Conservation (phyloP, 1,139 yeast genomes). For the Pichia sp. region DNA sequence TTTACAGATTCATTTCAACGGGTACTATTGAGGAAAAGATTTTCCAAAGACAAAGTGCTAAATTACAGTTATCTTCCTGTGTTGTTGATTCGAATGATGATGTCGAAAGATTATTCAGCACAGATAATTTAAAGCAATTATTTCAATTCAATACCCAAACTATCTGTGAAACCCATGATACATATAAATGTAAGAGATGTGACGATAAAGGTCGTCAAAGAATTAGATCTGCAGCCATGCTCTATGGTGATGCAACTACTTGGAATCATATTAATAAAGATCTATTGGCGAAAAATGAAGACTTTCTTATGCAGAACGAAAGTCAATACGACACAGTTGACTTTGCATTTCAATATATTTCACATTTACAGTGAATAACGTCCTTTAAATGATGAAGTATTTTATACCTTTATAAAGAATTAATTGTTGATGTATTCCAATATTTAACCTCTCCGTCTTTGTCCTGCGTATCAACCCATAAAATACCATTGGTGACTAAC, state of each 20-base stretch:
- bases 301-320: conserved; percentile 69
- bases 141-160: conserved; percentile 67
- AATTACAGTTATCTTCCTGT: conserved; percentile 84
- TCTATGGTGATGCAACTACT: conserved; percentile 95
- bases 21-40: conserved; percentile 97
- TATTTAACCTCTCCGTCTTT: conserved; percentile 43
- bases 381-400: neutral
- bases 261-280: conserved; percentile 85
- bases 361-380: conserved; percentile 37
- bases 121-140: conserved; percentile 69
- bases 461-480: conserved; percentile 69
- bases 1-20: conserved; percentile 85
- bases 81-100: conserved; percentile 96
- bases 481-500: conserved; percentile 69
- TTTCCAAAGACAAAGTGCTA: conserved; percentile 95
- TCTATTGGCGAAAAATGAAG: conserved; percentile 60
- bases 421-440: conserved; percentile 56
- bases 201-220: conserved; percentile 48
- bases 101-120: conserved; percentile 84
- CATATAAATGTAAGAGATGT: conserved; percentile 85
- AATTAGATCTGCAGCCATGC: conserved; percentile 72
- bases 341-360: conserved; percentile 88
- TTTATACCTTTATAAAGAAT: neutral
- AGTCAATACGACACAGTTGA: conserved; percentile 59
- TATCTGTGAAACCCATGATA: conserved; percentile 85